Evolutionary conservation across 202 grass and related monocot species (phyloP).

Genomic region (Zoysia matrella): DNA sequence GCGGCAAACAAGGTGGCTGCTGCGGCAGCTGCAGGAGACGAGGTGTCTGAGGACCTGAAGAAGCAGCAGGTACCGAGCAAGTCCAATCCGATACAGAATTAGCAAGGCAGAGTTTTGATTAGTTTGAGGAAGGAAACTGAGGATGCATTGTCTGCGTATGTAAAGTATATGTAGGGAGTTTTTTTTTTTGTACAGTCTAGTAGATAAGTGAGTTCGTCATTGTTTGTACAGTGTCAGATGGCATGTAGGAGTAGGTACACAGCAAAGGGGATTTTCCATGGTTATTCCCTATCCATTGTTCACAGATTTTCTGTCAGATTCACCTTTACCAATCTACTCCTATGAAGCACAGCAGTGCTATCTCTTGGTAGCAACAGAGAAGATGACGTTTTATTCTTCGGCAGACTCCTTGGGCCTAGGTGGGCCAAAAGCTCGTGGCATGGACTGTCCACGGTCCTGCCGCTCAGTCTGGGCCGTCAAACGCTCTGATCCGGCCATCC

Average conservation of each 20-base stretch:
- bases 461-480: background rate
- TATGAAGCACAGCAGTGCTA: no score
- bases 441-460: no score
- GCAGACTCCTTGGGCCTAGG: background rate
- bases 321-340: background rate
- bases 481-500: background rate
- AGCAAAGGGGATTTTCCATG: background rate
- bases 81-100: slow-evolving; percentile 64
- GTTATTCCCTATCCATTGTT: slow-evolving; percentile 1
- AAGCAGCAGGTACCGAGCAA: slow-evolving; percentile 49
- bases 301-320: slow-evolving; percentile 7
- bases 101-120: background rate
- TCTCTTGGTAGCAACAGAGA: no score
- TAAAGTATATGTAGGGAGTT: background rate
- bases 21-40: background rate
- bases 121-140: background rate
- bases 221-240: background rate
- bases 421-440: background rate
- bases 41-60: slow-evolving; percentile 37
- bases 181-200: no score
- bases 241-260: background rate
- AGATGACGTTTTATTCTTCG: no score
- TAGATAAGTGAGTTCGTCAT: no score
- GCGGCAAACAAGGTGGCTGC: background rate
- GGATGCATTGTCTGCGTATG: background rate